phyloP scores from a whole-genome alignment of 768 basidiomycete species.

The Trametes maxima region DNA sequence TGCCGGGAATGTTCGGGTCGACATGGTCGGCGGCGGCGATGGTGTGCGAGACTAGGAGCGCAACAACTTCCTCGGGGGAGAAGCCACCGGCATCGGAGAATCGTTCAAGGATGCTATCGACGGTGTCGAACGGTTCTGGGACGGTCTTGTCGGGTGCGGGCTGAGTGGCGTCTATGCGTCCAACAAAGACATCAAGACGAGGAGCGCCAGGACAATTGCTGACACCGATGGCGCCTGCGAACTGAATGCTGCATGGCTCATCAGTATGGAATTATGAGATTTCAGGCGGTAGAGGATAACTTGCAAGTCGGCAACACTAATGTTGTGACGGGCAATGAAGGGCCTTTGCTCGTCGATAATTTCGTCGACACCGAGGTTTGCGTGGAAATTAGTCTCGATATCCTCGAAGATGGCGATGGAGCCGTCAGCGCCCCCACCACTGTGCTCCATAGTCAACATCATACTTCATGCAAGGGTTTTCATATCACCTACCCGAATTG shows the following conservation, averaged over 20 bases:
- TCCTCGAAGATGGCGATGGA: constrained; percentile 48
- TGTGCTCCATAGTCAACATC: background rate
- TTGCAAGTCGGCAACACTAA: constrained; percentile 29
- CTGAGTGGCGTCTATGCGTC: constrained; percentile 25
- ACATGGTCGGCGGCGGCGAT: constrained; percentile 32
- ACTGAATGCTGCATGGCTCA: constrained; percentile 28
- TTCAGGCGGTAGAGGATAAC: constrained; percentile 6
- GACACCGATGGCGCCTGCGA: constrained; percentile 23
- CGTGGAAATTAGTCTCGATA: constrained; percentile 44
- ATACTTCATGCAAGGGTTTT: too few relatives aligned
- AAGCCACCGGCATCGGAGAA: constrained; percentile 30
- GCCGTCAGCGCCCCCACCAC: constrained; percentile 43
- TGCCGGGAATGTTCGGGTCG: constrained; percentile 30
- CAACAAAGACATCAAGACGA: constrained; percentile 40
- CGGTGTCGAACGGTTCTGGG: constrained; percentile 31
- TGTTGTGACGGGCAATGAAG: constrained; percentile 26
- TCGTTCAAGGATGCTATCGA: constrained; percentile 29
- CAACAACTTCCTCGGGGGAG: constrained; percentile 28
- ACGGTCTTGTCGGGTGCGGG: constrained; percentile 30
- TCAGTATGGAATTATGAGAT: background rate
- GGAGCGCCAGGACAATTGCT: constrained; percentile 40
- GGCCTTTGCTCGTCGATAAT: constrained; percentile 28
- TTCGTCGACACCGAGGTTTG: constrained; percentile 38
- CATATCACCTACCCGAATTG: constrained; percentile 16
- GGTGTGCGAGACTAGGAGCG: constrained; percentile 29